Base-by-base conservation (phyloP, 1,284 basidiomycete genomes). In the Trametes hirsuta region DNA sequence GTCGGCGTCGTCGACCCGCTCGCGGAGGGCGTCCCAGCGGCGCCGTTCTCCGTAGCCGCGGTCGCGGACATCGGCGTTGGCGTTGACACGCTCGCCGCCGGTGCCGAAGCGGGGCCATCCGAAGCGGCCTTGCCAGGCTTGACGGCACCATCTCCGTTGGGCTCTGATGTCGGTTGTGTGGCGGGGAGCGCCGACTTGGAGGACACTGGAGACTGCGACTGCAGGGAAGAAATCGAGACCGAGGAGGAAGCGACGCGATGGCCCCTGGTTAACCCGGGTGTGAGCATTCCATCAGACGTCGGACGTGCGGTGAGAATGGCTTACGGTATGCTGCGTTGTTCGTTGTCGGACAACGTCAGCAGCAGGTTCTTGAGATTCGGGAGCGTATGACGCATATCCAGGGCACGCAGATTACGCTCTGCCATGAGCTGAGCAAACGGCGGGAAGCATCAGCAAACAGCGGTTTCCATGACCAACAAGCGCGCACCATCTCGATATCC, bases 341-440 rank as follows among this genome's bases (percentile, higher is more conserved):
- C 86, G 50, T 86, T 87, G 69, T 87, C 83, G 54, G 86, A 91
- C 62, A 98, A 81, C 1, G 93, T 98, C 18, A 98, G 82, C 55
- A 98, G 77, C 35, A 98, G 80, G 71, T 96, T 97, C 77, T 98
- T 98, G 65, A 97, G 82, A 76, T 99, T 99, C 40, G 96, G 94
- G 39, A 99, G 81, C 0, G 96, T 99, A 73, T 99, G 96, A 42
- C 96, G 87, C 76, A 98, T 87, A 75, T 99, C 97, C 64, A 95
- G 77, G 18, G 94, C 89, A 46, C 90, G 88, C 57, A 98, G 81
- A 71, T 94, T 87, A 18, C 90, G 85, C 68, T 95, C 92, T 62
- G 86, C 82, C 95, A 97, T 97, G 57, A 97, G 84, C 94, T 97
- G 45, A 18, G 37, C 41, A 22, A 67, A 34, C 54, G 47, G 47